These are phyloP conservation scores for Silene coronaria DNA, from an alignment of 179 eudicot genomes.

Conservation along the genomic window DNA sequence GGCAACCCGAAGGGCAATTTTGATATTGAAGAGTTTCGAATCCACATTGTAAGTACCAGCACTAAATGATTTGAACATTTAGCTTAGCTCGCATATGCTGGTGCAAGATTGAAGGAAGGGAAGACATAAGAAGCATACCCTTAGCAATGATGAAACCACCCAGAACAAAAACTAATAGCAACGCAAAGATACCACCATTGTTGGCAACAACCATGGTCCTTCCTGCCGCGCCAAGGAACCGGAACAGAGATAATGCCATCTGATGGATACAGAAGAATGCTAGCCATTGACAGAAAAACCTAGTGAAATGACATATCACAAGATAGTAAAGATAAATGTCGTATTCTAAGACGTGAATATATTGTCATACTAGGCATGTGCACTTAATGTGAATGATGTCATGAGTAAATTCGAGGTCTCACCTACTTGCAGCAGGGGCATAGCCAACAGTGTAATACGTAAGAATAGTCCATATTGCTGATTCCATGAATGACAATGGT, in stretches of 20 bases:
- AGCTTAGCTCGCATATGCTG: background rate
- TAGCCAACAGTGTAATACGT: conserved; percentile 43
- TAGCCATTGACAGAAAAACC: conserved; percentile 73
- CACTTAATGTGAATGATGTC: background rate
- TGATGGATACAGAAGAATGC: conserved; percentile 71
- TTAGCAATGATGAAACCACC: conserved; percentile 81
- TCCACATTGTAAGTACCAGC: too few species aligned
- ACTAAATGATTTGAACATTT: too few species aligned
- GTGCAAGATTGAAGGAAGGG: background rate
- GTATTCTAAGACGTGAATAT: background rate
- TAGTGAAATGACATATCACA: conserved; percentile 24
- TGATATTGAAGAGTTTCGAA: too few species aligned
- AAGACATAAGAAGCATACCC: conserved; percentile 32
- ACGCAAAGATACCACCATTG: conserved; percentile 50
- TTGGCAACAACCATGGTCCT: conserved; percentile 72
- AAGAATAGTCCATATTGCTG: conserved; percentile 34
- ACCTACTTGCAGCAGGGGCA: conserved; percentile 34
- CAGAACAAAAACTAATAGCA: conserved; percentile 60
- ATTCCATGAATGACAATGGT: conserved; percentile 35
- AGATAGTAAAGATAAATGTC: background rate
- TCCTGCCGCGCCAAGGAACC: conserved; percentile 71
- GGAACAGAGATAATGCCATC: conserved; percentile 71
- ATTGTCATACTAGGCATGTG: background rate
- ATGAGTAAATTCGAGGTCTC: background rate
- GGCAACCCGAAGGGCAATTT: background rate